Evolutionary conservation across 208 protist genomes (phyloP).

Genomic region (Zelonia costaricensis): DNA sequence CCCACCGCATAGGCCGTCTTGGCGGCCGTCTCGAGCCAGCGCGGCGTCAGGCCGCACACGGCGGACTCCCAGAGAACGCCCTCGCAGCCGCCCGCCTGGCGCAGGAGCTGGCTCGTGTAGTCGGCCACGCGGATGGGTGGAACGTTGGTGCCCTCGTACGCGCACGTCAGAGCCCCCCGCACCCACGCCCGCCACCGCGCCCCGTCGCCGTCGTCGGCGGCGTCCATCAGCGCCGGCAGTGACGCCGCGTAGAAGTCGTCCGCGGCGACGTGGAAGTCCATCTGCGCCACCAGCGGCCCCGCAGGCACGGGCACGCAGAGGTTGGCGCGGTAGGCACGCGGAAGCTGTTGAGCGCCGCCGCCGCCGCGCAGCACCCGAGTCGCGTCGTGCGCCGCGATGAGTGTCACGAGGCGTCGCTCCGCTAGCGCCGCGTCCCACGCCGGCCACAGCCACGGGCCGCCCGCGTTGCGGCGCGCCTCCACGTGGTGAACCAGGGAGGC

Average conservation of each 20-base stretch:
- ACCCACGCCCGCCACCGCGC: constrained; percentile 75
- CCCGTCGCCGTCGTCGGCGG: background rate
- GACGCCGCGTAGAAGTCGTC: constrained; percentile 47
- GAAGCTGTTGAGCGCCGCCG: constrained; percentile 6
- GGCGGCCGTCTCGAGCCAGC: constrained; percentile 78
- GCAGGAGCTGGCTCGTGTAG: constrained; percentile 52
- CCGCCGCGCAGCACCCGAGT: constrained; percentile 4
- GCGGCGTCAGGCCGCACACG: constrained; percentile 46
- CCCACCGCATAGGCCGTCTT: constrained; percentile 77
- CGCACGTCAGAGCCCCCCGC: constrained; percentile 76
- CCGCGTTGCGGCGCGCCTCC: constrained; percentile 5
- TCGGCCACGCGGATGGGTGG: constrained; percentile 71
- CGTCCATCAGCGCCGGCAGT: constrained; percentile 26
- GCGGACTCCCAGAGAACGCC: constrained; percentile 70
- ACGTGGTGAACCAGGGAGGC: constrained; percentile 41
- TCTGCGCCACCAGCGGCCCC: constrained; percentile 58
- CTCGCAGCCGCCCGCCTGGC: constrained; percentile 38
- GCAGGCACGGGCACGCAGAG: constrained; percentile 73
- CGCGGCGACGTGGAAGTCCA: constrained; percentile 48
- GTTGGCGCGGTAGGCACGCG: constrained; percentile 31
- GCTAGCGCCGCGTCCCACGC: constrained; percentile 29
- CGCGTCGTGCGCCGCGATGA: constrained; percentile 10
- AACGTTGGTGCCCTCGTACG: constrained; percentile 75
- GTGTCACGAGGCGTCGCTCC: constrained; percentile 23
- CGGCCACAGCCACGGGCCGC: constrained; percentile 12